Evolutionary conservation across 2,329 filamentous ascomycete species (phyloP), one percentile per base, ranked within the genome.

Genomic region (Zymoseptoria brevis): DNA sequence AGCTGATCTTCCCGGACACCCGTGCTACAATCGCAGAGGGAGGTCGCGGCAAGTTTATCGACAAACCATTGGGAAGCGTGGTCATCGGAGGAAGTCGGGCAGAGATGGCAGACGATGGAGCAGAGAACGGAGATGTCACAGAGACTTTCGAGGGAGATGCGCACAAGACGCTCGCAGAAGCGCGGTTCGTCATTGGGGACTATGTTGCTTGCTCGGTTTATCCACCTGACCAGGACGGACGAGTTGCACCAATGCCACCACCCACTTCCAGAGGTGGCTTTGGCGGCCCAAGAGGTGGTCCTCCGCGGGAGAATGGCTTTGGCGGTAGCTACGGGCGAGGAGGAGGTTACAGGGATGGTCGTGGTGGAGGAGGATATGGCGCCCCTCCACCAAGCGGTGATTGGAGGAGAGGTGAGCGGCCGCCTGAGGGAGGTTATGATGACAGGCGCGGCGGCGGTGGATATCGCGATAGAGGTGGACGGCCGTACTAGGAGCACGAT

Each of bases 121-220:
- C 77, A 22, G 72, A 73, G 3, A 76, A 56, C 9, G 61, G 56
- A 9, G 60, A 68, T 24, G 65, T 74, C 53, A 71, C 70, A 48
- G 76, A 76, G 24, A 60, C 56, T 26, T 57, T 68, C 56, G 67
- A 79, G 35, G 82, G 82, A 5, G 86, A 89, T 26, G 81, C 84
- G 9, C 80, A 85, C 26, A 93, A 87, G 76, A 92, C 89, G 8
- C 75, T 97, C 30, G 80, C 80, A 45, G 89, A 95, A 57, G 85
- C 83, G 35, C 83, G 87, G 21, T 96, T 96, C 69, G 87, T 96
- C 9, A 87, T 94, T 62, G 93, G 93, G 0, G 93, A 97, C 74
- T 96, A 88, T 70, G 81, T 97, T 49, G 87, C 87, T 59, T 93
- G 89, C 72, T 89, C 90, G 4, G 86, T 96, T 60, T 78, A 93